Evolutionary conservation across 139 green algal genomes (phyloP).

Genomic region (Edaphochlamys debaryana): DNA sequence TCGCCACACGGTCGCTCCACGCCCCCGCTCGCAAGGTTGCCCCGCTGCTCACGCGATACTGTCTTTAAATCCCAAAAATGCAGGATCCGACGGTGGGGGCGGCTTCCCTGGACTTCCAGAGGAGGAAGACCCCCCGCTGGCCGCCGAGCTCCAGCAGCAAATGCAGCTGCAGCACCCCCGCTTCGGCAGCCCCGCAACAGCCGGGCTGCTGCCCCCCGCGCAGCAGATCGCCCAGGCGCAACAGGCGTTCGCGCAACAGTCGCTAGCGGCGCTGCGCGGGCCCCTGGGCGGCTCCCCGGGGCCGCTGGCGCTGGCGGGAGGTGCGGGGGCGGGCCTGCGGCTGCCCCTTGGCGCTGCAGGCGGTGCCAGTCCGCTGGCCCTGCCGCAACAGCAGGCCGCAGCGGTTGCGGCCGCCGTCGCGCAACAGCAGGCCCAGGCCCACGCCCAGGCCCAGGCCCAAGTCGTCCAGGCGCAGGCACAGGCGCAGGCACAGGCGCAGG

Average conservation of each 20-base stretch:
- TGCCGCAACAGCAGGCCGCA: background rate
- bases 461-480: background rate
- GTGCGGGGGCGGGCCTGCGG: background rate
- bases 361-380: too few species aligned
- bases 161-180: background rate
- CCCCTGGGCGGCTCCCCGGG: background rate
- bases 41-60: too few species aligned
- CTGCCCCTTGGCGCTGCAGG: background rate
- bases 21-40: too few species aligned
- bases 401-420: background rate
- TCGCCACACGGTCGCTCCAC: too few species aligned
- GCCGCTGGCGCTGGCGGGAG: background rate
- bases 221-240: background rate
- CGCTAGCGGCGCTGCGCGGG: background rate
- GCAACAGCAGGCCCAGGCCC: constrained; percentile 27
- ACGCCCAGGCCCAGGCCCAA: background rate
- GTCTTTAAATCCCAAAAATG: too few species aligned
- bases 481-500: background rate
- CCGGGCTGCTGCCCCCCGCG: too few species aligned
- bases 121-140: background rate
- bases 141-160: background rate
- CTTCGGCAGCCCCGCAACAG: too few species aligned
- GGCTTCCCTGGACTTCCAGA: background rate
- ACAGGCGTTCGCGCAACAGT: background rate
- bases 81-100: too few species aligned